Base-by-base conservation (phyloP, 441 rosid genomes). In the Macaranga tanarius region DNA sequence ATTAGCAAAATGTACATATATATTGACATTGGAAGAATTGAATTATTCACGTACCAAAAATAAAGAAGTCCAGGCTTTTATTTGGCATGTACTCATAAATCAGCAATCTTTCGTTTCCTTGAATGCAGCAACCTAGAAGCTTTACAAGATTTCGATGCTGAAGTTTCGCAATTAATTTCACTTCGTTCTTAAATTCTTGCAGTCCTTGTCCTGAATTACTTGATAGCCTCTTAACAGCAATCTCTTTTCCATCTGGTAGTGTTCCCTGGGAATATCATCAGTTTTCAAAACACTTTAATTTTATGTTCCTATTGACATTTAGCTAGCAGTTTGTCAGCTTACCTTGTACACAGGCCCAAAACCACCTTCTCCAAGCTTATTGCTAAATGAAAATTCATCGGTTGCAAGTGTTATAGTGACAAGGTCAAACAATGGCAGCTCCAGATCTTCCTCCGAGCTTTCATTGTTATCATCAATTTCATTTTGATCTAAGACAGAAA, bases 101-200 rank as follows among this genome's bases (percentile, higher is more conserved):
- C 47, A 81, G 73, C 74, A 83, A 48, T 50, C 44, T 76, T 64
- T 79, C 86, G 8, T 79, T 75, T 28, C 42, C 75, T 20, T 79
- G 60, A 75, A 67, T 70, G 71, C 86, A 83, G 67, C 82, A 79
- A 19, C 84, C 84, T 15, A 80, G 75, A 70, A 80, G 75, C 73
- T 81, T 76, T 31, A 81, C 84, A 22, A 72, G 79, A 73, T 84
- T 86, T 47, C 84, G 70, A 66, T 86, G 88, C 19, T 85, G 84
- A 45, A 83, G 86, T 65, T 79, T 84, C 0, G 78, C 78, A n/a
- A 84, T 84, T 23, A 71, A 56, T 0, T 38, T 34, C 0, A 79
- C 81, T 77, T 84, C 84, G 44, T 79, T 84, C 28, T 67, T 84
- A 74, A 81, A 84, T 67, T 85, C 88, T 0, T 54, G 38, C 9